A percentile compares a stretch with the other conserved stretches of the same genome.
These are phyloP conservation scores for Annulohypoxylon nitens DNA, from an alignment of 495 filamentous ascomycete genomes.

Conservation along the genomic window DNA sequence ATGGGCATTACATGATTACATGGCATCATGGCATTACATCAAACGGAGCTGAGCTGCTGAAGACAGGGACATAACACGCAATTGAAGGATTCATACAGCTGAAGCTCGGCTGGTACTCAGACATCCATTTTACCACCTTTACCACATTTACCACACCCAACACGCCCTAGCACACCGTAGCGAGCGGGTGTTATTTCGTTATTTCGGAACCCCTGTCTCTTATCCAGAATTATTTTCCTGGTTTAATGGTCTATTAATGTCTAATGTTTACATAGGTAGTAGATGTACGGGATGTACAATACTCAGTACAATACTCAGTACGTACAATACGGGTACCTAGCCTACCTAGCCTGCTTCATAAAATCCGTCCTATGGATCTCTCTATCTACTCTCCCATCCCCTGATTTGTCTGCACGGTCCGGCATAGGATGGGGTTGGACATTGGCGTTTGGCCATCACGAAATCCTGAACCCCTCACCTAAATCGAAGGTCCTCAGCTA, in stretches of 20 bases:
- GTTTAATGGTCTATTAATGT: conserved; percentile 37
- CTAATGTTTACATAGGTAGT: background rate
- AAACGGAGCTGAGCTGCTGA: conserved; percentile 34
- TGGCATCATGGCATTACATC: background rate
- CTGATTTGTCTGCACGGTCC: conserved; percentile 40
- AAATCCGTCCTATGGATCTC: conserved; percentile 25
- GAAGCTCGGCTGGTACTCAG: conserved; percentile 32
- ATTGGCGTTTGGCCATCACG: conserved; percentile 40
- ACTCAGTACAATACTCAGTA: too few species aligned
- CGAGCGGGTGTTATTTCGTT: conserved; percentile 20
- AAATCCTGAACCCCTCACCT: conserved; percentile 44
- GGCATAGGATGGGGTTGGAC: conserved; percentile 36
- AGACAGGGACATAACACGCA: conserved; percentile 5
- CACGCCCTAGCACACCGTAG: conserved; percentile 7
- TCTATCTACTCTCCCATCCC: conserved; percentile 28
- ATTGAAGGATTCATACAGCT: conserved; percentile 29
- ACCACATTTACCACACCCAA: background rate
- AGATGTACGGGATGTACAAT: background rate
- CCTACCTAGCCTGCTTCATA: background rate
- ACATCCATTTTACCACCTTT: background rate
- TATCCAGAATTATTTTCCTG: conserved; percentile 27
- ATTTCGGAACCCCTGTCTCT: conserved; percentile 29
- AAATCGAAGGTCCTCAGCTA: conserved; percentile 36
- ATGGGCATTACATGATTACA: background rate
- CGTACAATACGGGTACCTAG: background rate